These are phyloP conservation scores for Suillus bovinus DNA, from an alignment of 768 basidiomycete genomes.

Conservation along the genomic window DNA sequence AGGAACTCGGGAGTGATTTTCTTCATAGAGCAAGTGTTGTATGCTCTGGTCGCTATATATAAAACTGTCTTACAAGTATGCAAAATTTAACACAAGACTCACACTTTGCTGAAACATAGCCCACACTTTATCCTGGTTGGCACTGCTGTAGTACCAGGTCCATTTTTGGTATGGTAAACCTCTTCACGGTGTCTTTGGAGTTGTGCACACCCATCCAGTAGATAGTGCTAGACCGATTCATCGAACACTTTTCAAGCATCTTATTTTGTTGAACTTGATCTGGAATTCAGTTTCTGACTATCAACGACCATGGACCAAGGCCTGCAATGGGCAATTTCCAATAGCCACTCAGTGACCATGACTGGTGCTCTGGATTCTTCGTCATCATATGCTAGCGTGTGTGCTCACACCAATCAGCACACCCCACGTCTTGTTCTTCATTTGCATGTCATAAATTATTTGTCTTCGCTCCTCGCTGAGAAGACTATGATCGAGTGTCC, in stretches of 20 bases:
- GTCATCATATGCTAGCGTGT: too few species aligned
- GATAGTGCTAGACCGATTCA: conserved; percentile 20
- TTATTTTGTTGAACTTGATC: conserved; percentile 29
- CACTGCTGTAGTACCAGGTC: neutral
- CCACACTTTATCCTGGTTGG: conserved; percentile 35
- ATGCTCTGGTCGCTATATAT: conserved; percentile 37
- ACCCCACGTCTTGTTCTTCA: too few species aligned
- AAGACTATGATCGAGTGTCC: too few species aligned
- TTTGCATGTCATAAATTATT: too few species aligned
- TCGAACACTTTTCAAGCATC: conserved; percentile 26
- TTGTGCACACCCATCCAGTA: conserved; percentile 26
- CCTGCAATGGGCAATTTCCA: too few species aligned
- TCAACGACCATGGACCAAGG: too few species aligned
- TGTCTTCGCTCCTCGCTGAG: too few species aligned
- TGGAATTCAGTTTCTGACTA: conserved; percentile 35
- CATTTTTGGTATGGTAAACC: conserved; percentile 10
- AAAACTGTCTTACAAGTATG: neutral
- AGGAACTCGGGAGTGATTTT: too few species aligned
- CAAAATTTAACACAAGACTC: conserved; percentile 18
- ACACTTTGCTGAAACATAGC: conserved; percentile 32
- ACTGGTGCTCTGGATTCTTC: too few species aligned
- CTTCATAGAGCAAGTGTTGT: too few species aligned
- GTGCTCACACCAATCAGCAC: too few species aligned
- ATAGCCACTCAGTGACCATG: too few species aligned
- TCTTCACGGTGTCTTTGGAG: neutral